Evolutionary conservation across 2,329 filamentous ascomycete species (phyloP), one percentile per base, ranked within the genome.

Genomic region (Neobulgaria alba): DNA sequence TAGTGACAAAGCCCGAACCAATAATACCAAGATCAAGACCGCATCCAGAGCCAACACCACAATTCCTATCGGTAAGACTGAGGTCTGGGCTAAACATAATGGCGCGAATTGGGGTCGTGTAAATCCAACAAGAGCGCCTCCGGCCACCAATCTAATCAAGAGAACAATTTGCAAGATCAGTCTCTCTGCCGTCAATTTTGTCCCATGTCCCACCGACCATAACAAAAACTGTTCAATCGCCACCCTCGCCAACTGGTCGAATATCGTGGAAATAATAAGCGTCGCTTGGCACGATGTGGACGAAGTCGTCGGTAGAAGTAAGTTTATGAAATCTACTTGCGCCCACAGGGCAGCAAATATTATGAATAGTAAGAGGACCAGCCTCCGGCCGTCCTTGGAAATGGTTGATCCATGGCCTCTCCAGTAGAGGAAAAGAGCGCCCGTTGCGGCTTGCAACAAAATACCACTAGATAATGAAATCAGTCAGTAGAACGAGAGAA

Each of bases 341-440:
- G 57, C 54, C 57, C 56, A 60, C 41, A 61, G 39, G 34, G 56
- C 51, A 30, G 54, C 52, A 45, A 56, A 60, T 16, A 58, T 43
- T 39, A 61, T 40, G 47, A 61, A 61, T 29, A 60, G 42, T 38
- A 56, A 41, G 57, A 61, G 58, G 56, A 57, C 58, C 57, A 61
- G 59, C 58, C 59, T 60, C 55, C 53, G 57, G 50, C 57, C 51
- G 52, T 61, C 57, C 53, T 58, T 49, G 40, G 56, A 53, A 30
- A 59, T 39, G 29, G 46, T 53, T 32, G 52, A 46, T 30, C 49
- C 56, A 59, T 59, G 49, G 36, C 53, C 54, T 39, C 48, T 55
- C 31, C 43, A 51, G 41, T 53, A 57, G 39, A 57, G 34, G 40
- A 59, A 50, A 45, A 57, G 45, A 14, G 55, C 51, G 37, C 53